phyloP scores from a whole-genome alignment of 228 moss, liverwort and hornwort genomes.

The Sphagnum magellanicum region DNA sequence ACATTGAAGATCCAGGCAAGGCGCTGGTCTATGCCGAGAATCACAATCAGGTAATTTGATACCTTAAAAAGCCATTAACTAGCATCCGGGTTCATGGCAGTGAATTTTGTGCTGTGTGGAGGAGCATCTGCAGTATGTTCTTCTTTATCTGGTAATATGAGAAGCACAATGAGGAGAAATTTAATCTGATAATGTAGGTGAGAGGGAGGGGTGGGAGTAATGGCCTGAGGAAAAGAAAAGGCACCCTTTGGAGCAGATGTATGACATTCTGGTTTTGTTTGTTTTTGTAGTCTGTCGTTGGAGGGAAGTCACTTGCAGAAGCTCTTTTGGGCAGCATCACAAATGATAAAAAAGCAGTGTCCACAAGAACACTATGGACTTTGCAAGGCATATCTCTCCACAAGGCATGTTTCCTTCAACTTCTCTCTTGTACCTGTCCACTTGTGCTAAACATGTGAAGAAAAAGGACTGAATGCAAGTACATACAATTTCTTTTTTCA shows the following conservation, averaged over 20 bases:
- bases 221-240: no score
- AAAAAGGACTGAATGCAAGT: no score
- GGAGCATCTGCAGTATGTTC: neutral
- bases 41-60: conserved; percentile 72
- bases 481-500: neutral
- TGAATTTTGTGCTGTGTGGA: no score
- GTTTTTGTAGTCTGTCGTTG: conserved; percentile 57
- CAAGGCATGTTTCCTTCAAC: conserved; percentile 37
- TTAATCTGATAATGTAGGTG: no score
- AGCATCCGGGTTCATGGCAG: no score
- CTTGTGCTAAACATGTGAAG: no score
- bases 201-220: no score
- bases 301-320: conserved; percentile 80
- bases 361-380: conserved; percentile 19
- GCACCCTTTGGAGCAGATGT: neutral
- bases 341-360: conserved; percentile 8
- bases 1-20: conserved; percentile 34
- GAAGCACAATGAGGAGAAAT: neutral
- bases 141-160: neutral
- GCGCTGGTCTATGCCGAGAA: conserved; percentile 77
- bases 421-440: no score
- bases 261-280: neutral
- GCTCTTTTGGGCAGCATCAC: conserved; percentile 43
- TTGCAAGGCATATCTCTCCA: conserved; percentile 62
- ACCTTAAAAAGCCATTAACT: no score